These are phyloP conservation scores for Craterostigma plantagineum DNA, from an alignment of 257 asterid species.

Conservation along the genomic window DNA sequence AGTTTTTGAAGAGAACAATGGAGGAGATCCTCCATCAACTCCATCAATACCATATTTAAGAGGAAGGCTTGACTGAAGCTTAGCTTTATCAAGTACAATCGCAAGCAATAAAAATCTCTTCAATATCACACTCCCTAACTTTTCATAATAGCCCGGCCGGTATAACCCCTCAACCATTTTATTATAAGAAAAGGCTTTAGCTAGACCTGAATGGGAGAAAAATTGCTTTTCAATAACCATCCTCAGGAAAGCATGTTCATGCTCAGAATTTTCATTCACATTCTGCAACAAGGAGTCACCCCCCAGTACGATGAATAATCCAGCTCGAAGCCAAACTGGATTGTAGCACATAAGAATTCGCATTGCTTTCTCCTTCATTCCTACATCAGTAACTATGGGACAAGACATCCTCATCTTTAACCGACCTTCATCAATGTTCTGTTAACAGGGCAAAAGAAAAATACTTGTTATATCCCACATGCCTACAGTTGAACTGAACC, in stretches of 20 bases:
- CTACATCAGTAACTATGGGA: slow-evolving; percentile 87
- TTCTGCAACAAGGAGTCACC: slow-evolving; percentile 69
- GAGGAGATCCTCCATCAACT: slow-evolving; percentile 90
- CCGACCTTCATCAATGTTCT: slow-evolving; percentile 88
- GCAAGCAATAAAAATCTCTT: slow-evolving; percentile 85
- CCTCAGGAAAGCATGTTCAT: slow-evolving; percentile 68
- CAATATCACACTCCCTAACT: slow-evolving; percentile 72
- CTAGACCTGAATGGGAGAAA: slow-evolving; percentile 59
- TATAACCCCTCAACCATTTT: slow-evolving; percentile 87
- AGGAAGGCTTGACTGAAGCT: slow-evolving; percentile 68
- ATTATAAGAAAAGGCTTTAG: slow-evolving; percentile 73
- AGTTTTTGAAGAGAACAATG: slow-evolving; percentile 46
- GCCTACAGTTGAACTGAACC: slow-evolving; percentile 1
- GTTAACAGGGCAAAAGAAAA: slow-evolving; percentile 8
- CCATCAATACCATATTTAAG: slow-evolving; percentile 93
- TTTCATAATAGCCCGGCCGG: slow-evolving; percentile 92
- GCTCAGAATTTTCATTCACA: slow-evolving; percentile 51
- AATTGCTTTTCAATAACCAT: slow-evolving; percentile 76
- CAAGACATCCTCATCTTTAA: slow-evolving; percentile 76
- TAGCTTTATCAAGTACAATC: slow-evolving; percentile 66
- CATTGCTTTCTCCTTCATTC: slow-evolving; percentile 76
- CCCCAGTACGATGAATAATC: slow-evolving; percentile 65
- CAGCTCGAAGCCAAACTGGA: slow-evolving; percentile 75
- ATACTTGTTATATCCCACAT: not conserved
- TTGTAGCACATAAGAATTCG: slow-evolving; percentile 65